phyloP scores from a whole-genome alignment of 345 rosid species.

The Anacardium occidentale region DNA sequence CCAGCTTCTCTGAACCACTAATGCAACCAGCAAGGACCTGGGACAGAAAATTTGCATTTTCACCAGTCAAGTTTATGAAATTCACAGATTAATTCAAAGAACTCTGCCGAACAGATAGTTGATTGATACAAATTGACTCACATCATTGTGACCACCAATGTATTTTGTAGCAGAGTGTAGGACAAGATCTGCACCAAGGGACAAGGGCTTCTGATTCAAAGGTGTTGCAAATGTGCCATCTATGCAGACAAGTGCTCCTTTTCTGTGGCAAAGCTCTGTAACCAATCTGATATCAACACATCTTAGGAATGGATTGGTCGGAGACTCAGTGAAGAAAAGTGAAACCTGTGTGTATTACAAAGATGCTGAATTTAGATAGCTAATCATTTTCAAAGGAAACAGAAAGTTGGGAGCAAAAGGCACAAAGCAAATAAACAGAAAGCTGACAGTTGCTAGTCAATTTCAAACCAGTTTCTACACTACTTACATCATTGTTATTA shows the following conservation, averaged over 20 bases:
- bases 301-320: slow-evolving; percentile 93
- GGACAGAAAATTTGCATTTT: slow-evolving; percentile 15
- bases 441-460: background rate
- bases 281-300: slow-evolving; percentile 90
- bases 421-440: background rate
- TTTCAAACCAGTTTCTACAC: slow-evolving; percentile 7
- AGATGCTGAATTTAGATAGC: slow-evolving; percentile 16
- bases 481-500: slow-evolving; percentile 63
- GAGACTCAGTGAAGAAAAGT: slow-evolving; percentile 92
- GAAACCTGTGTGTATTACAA: slow-evolving; percentile 63
- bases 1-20: slow-evolving; percentile 71
- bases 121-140: slow-evolving; percentile 35
- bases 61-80: slow-evolving; percentile 7
- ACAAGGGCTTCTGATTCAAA: slow-evolving; percentile 90
- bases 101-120: background rate
- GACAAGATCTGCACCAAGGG: slow-evolving; percentile 94
- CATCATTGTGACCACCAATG: slow-evolving; percentile 96
- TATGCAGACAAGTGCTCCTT: slow-evolving; percentile 89
- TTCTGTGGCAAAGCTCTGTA: slow-evolving; percentile 79
- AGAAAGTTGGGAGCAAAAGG: background rate
- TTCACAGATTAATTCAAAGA: background rate
- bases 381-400: background rate
- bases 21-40: slow-evolving; percentile 98
- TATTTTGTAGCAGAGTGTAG: slow-evolving; percentile 91
- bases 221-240: slow-evolving; percentile 99